These are phyloP conservation scores for Starmerella geochares DNA, from an alignment of 805 yeast species.

Conservation along the genomic window DNA sequence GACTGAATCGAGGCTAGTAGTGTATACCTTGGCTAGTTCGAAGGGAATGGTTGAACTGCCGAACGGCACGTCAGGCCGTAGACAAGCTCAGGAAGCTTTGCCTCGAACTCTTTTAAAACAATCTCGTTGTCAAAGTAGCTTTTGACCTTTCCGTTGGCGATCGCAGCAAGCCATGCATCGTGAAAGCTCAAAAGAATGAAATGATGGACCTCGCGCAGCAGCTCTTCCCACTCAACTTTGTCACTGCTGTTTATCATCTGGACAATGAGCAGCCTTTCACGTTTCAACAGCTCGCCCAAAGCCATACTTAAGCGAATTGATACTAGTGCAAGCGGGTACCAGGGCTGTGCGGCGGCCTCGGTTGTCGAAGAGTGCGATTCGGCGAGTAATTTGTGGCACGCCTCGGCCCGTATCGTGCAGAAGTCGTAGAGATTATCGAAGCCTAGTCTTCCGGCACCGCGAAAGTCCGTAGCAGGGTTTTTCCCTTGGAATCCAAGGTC, in stretches of 20 bases:
- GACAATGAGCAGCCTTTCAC: conserved; percentile 15
- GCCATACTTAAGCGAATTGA: conserved; percentile 28
- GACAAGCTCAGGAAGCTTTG: conserved; percentile 3
- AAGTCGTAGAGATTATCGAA: conserved; percentile 22
- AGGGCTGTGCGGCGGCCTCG: conserved; percentile 18
- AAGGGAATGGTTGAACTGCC: not conserved
- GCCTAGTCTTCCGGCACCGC: conserved; percentile 32
- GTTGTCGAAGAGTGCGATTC: conserved; percentile 26
- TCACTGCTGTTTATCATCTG: not conserved
- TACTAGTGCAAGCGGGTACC: conserved; percentile 32
- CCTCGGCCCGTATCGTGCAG: conserved; percentile 19
- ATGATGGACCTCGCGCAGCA: conserved; percentile 19
- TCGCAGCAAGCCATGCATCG: conserved; percentile 24
- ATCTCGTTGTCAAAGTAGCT: conserved; percentile 28
- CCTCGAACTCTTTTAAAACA: conserved; percentile 20
- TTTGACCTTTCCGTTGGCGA: conserved; percentile 19
- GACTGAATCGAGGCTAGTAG: no score
- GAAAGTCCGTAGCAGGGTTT: conserved; percentile 33
- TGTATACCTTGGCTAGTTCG: no score
- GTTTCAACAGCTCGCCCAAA: conserved; percentile 13
- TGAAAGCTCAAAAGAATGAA: conserved; percentile 26
- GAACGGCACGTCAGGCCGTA: not conserved
- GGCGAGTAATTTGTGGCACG: conserved; percentile 14
- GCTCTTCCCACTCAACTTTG: not conserved
- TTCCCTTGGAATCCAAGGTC: conserved; percentile 34